Base-by-base conservation (phyloP, 2,329 filamentous ascomycete species). In the Colletotrichum sp. region DNA sequence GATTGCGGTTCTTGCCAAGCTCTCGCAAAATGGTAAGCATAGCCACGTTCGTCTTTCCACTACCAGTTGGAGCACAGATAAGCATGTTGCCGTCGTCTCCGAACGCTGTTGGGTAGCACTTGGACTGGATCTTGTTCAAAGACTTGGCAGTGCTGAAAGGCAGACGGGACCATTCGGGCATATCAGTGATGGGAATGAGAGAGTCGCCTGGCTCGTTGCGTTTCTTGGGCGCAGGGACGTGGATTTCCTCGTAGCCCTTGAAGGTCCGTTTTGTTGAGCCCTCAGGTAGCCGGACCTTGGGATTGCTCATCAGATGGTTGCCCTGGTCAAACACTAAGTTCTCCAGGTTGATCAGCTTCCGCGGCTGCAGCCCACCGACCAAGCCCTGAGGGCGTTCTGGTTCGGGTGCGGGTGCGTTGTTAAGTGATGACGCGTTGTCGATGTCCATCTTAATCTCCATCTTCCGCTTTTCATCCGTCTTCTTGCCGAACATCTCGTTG, bases 271-370 rank as follows among this genome's bases (percentile, higher is more conserved):
- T 98, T 0, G 95, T 98, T 3, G 97, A 98, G 13, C 97, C 97
- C 82, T 98, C 95, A 0, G 97, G 97, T 24, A 99, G 89, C 77
- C 94, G 94, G 62, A 99, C 97, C 82, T 96, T 98, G 8, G 96
- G 94, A 80, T 99, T 99, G n/a, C 97, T 98, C 96, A 98, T 99
- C 58, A 99, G 90, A 87, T 99, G 97, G 81, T 98, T 99, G 69
- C 97, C 97, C 85, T 98, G 96, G 79, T 98, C 97, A 82, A 99
- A 99, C 52, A 98, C 91, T 38, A 99, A 91, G 80, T 98, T 98
- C 73, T 99, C 96, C 67, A 99, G 89, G 82, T 98, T 98, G 83
- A 99, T 95, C 59, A 95, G 87, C 82, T 95, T 95, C 79, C 93
- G 93, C 4, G 97, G 97, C 80, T 97, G 94, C 48, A 99, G 88